Evolutionary conservation across 306 rosid species (phyloP).

Genomic region (Gynostemma pentaphyllum): DNA sequence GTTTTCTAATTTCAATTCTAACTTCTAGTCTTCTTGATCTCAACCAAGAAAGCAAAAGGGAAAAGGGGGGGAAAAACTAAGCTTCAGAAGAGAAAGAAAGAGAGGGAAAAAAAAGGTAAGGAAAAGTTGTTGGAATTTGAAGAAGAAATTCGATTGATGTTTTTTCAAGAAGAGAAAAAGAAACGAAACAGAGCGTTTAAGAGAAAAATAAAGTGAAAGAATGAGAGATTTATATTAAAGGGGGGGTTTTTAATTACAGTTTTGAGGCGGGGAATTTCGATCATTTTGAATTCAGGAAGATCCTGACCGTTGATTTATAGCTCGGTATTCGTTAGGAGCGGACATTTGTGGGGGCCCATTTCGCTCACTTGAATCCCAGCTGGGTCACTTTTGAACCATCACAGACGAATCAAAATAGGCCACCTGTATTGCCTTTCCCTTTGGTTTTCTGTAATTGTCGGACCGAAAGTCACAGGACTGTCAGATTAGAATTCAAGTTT

Average conservation of each 20-base stretch:
- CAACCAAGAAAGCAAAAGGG: constrained; percentile 21
- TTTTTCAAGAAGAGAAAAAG: constrained; percentile 13
- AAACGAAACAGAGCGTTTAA: constrained; percentile 11
- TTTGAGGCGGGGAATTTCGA: constrained; percentile 50
- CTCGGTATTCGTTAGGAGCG: constrained; percentile 57
- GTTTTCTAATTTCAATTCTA: neutral
- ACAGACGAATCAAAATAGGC: neutral
- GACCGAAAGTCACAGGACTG: constrained; percentile 15
- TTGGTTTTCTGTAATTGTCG: neutral
- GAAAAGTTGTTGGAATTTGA: neutral
- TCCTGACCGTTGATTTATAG: constrained; percentile 43
- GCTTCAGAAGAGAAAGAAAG: neutral
- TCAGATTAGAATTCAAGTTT: constrained; percentile 10
- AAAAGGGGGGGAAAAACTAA: constrained; percentile 1
- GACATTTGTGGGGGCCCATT: constrained; percentile 35
- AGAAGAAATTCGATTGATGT: neutral
- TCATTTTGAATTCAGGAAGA: constrained; percentile 37
- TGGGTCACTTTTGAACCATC: neutral
- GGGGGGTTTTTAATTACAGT: constrained; percentile 19
- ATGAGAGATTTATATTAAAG: constrained; percentile 26
- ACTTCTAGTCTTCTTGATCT: constrained; percentile 9
- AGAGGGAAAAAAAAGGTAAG: neutral
- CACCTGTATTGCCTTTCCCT: neutral
- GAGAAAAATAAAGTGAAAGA: constrained; percentile 12
- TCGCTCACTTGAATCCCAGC: constrained; percentile 1